Conservation (phyloP, 164 flowering plant species). For the Umbellularia californica region DNA sequence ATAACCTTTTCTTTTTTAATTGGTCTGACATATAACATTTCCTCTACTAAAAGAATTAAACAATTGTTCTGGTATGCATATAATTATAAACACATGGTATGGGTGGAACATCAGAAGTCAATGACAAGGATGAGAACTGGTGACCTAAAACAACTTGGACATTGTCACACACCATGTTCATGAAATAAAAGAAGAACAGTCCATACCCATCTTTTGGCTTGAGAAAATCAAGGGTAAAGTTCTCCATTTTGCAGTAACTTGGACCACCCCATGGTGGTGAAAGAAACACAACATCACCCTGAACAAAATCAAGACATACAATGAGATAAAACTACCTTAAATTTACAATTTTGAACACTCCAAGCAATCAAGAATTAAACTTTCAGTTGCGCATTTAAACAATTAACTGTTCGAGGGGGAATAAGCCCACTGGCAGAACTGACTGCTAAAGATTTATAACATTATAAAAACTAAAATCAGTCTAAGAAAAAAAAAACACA, state of each 20-base stretch:
- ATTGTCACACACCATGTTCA: background rate
- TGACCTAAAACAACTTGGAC: background rate
- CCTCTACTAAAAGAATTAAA: no score
- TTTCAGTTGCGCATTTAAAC: background rate
- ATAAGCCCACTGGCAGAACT: background rate
- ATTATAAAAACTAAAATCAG: background rate
- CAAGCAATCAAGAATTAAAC: background rate
- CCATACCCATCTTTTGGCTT: constrained; percentile 59
- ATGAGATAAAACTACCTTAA: background rate
- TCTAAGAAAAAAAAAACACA: background rate
- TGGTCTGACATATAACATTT: no score
- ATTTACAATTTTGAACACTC: background rate
- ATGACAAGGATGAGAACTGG: background rate
- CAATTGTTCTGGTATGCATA: no score
- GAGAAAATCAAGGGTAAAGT: constrained; percentile 47
- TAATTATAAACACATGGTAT: no score
- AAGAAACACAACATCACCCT: constrained; percentile 52
- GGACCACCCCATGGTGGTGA: constrained; percentile 76
- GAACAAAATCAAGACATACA: background rate
- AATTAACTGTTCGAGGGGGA: no score
- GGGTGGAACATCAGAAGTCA: no score
- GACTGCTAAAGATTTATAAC: background rate
- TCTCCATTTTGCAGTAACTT: constrained; percentile 25
- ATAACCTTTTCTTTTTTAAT: no score
- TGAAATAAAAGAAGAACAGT: background rate